Base-by-base conservation (phyloP, 2,329 filamentous ascomycete species). In the Fusarium solani-melongenae region DNA sequence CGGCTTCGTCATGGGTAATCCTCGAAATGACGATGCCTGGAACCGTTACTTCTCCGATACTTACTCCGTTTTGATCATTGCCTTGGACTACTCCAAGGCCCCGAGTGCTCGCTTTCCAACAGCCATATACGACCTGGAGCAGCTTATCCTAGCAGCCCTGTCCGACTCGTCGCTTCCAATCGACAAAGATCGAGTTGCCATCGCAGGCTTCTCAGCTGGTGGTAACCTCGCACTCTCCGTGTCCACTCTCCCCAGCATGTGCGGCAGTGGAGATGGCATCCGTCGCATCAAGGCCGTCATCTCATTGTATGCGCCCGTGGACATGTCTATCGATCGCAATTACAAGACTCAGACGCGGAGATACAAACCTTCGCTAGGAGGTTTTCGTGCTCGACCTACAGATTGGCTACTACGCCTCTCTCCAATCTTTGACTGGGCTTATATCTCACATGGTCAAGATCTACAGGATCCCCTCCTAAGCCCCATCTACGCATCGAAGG, bases 61-160 rank as follows among this genome's bases (percentile, higher is more conserved):
- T 39, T 41, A 73, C 5, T 73, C 62, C 0, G 31, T 67, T 2
- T 11, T 72, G 4, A 66, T 72, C n/a, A 9, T 72, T 1, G 66
- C 70, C 6, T 12, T 72, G 1, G 66, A 73, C 20, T 72, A 72
- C 27, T 44, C 46, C 14, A 73, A 72, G 24, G 59, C 70, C 2
- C 70, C 70, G 1, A 31, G 5, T 2, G 29, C 7, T 2, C 62
- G 41, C 17, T 72, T 72, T 2, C 70, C 70, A 24, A 44, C 53
- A 0, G 62, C 70, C 0, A 58, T 14, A 8, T 73, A 70, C n/a
- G 70, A 72, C 12, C 31, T 73, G 0, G 70, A 72, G 24, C 61
- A 69, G 15, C 57, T 72, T 1, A 41, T 72, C 4, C 6, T 72
- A 0, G 70, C 70, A 0, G 22, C 41, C 4, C 14, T 72, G 9